Conservation (phyloP, 108 stramenopile genomes). For the Cyclotella choctawhatcheeana region DNA sequence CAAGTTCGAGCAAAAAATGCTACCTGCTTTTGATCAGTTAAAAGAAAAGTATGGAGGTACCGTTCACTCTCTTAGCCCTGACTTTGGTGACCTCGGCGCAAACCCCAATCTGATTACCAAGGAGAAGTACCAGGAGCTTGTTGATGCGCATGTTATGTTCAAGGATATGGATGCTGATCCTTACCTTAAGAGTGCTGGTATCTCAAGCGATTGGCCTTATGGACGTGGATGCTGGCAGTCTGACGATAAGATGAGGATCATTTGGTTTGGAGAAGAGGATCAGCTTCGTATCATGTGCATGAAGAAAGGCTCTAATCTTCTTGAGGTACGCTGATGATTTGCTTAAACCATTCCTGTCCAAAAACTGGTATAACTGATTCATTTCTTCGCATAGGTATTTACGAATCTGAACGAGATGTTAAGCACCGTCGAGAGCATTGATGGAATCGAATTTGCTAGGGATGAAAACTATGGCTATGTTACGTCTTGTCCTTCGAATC, state of each 20-base stretch:
- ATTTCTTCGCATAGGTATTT: slow-evolving; percentile 52
- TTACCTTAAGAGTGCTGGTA: slow-evolving; percentile 62
- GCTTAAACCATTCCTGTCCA: neutral
- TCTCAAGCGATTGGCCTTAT: slow-evolving; percentile 65
- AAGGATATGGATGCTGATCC: slow-evolving; percentile 69
- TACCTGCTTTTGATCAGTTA: slow-evolving; percentile 56
- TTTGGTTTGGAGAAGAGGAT: slow-evolving; percentile 79
- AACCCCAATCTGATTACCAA: slow-evolving; percentile 59
- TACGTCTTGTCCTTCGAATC: slow-evolving; percentile 77
- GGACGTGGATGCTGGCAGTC: slow-evolving; percentile 72
- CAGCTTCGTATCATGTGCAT: slow-evolving; percentile 76
- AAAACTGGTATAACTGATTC: too few species aligned
- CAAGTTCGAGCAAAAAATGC: slow-evolving; percentile 60
- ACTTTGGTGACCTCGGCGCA: slow-evolving; percentile 53
- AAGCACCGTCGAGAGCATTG: slow-evolving; percentile 49
- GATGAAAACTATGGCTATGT: slow-evolving; percentile 66
- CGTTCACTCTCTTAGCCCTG: slow-evolving; percentile 56
- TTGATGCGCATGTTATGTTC: slow-evolving; percentile 58
- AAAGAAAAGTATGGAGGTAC: slow-evolving; percentile 54
- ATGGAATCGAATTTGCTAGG: slow-evolving; percentile 60
- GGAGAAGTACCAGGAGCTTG: slow-evolving; percentile 59
- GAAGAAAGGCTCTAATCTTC: slow-evolving; percentile 62
- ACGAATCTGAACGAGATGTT: slow-evolving; percentile 58
- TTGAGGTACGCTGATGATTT: slow-evolving; percentile 31
- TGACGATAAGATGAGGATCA: slow-evolving; percentile 60